These are phyloP conservation scores for Paradendryphiella salina DNA, from an alignment of 2,329 filamentous ascomycete species.

Conservation along the genomic window DNA sequence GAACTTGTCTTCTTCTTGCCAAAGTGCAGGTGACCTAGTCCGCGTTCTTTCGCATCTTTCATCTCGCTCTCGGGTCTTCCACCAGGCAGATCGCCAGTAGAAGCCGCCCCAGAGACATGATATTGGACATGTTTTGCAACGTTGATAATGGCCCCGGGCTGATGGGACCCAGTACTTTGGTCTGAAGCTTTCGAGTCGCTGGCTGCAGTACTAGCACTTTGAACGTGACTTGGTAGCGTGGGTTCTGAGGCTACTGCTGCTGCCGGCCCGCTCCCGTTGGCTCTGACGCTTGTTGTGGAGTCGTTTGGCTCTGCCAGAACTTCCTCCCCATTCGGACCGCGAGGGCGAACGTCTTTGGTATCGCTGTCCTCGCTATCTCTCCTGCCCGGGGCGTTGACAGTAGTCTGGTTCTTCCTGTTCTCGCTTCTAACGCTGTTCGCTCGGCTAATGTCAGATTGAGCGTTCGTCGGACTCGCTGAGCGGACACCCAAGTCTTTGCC, in stretches of 20 bases:
- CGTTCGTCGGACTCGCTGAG: slow-evolving; percentile 59
- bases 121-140: slow-evolving; percentile 37
- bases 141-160: slow-evolving; percentile 20
- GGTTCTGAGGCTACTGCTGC: slow-evolving; percentile 14
- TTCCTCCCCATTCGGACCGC: slow-evolving; percentile 43
- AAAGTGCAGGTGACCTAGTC: slow-evolving; percentile 37
- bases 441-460: slow-evolving; percentile 68
- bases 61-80: slow-evolving; percentile 48
- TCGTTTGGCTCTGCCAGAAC: slow-evolving; percentile 34
- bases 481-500: slow-evolving; percentile 71
- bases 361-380: slow-evolving; percentile 41
- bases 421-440: slow-evolving; percentile 68
- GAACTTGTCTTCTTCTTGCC: slow-evolving; percentile 28
- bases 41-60: slow-evolving; percentile 42
- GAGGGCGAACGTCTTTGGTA: slow-evolving; percentile 47
- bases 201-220: slow-evolving; percentile 13
- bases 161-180: slow-evolving; percentile 24
- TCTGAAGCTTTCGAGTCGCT: slow-evolving; percentile 6
- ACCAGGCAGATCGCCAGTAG: slow-evolving; percentile 49
- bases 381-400: slow-evolving; percentile 33
- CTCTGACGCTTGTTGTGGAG: slow-evolving; percentile 17
- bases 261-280: slow-evolving; percentile 21
- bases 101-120: slow-evolving; percentile 36
- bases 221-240: slow-evolving; percentile 22
- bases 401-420: slow-evolving; percentile 31